These are phyloP conservation scores for Lathyrus oleraceus DNA, from an alignment of 306 rosid genomes.

Conservation along the genomic window DNA sequence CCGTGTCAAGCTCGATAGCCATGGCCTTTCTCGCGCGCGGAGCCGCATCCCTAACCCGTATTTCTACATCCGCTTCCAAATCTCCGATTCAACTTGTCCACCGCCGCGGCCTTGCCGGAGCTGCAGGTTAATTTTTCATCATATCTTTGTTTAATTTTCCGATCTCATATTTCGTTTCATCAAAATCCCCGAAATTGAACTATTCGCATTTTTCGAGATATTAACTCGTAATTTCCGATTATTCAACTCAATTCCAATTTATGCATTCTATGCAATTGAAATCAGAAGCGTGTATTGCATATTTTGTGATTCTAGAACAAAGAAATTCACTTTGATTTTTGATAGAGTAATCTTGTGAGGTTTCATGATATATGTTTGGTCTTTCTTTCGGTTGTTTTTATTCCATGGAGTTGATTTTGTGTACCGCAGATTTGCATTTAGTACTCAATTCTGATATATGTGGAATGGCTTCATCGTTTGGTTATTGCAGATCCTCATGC, in stretches of 20 bases:
- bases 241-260: neutral
- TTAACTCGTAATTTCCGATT: neutral
- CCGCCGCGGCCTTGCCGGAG: constrained; percentile 82
- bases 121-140: constrained; percentile 60
- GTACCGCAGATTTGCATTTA: neutral
- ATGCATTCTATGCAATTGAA: neutral
- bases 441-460: neutral
- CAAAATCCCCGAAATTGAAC: constrained; percentile 9
- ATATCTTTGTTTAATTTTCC: constrained; percentile 15
- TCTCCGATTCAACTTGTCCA: constrained; percentile 55
- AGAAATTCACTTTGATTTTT: too few species aligned
- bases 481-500: constrained; percentile 82
- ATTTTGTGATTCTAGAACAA: too few species aligned
- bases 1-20: constrained; percentile 33
- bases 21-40: constrained; percentile 85
- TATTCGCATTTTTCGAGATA: neutral
- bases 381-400: too few species aligned
- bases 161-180: constrained; percentile 31
- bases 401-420: constrained; percentile 10
- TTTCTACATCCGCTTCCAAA: constrained; percentile 53
- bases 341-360: too few species aligned
- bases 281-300: neutral
- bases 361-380: too few species aligned
- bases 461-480: constrained; percentile 30
- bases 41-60: constrained; percentile 59